These are phyloP conservation scores for Saccharomyces hybrid DNA, from an alignment of 1,139 yeast species.

Conservation along the genomic window DNA sequence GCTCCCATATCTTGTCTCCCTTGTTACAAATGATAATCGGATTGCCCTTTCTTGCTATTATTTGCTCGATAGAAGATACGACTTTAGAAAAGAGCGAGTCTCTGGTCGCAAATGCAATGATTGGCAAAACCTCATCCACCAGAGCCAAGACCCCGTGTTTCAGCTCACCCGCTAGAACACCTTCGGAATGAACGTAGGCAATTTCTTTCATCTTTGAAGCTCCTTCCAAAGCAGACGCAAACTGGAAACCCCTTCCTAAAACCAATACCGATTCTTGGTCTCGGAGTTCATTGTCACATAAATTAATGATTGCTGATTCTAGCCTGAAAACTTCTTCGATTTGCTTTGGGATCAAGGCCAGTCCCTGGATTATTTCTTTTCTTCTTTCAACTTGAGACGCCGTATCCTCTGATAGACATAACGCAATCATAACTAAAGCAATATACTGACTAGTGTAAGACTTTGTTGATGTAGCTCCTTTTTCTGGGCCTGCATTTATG, in stretches of 20 bases:
- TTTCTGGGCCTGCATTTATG: conserved; percentile 98
- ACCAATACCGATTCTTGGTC: too few relatives aligned
- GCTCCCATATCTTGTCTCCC: conserved; percentile 60
- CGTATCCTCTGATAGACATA: conserved; percentile 86
- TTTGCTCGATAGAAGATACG: conserved; percentile 93
- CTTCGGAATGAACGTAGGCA: conserved; percentile 58
- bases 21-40: conserved; percentile 85
- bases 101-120: conserved; percentile 56
- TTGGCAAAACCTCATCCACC: conserved; percentile 89
- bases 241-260: conserved; percentile 94
- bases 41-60: conserved; percentile 92
- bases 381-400: conserved; percentile 66
- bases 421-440: conserved; percentile 60
- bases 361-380: conserved; percentile 81
- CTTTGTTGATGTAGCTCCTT: conserved; percentile 98
- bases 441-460: conserved; percentile 98
- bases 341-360: conserved; percentile 77
- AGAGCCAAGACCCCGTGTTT: conserved; percentile 97
- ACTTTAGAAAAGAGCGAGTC: conserved; percentile 54
- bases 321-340: conserved; percentile 68
- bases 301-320: conserved; percentile 63
- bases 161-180: conserved; percentile 97
- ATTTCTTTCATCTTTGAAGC: conserved; percentile 90
- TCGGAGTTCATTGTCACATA: conserved; percentile 45
- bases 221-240: conserved; percentile 96